Conservation (phyloP, 2,329 filamentous ascomycete genomes). For the Penicillium digitatum region DNA sequence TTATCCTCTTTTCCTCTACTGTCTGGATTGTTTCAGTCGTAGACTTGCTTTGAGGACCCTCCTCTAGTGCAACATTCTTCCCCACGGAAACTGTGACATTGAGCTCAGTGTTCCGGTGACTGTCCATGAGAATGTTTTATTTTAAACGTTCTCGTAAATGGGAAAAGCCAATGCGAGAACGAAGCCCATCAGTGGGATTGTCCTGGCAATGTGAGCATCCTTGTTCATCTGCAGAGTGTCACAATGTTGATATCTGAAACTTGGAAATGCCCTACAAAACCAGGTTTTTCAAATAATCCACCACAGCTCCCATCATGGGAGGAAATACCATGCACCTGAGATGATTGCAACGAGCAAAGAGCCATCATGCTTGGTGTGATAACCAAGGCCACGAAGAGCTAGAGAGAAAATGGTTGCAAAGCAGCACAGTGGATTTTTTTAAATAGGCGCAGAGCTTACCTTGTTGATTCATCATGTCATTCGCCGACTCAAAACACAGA, state of each 20-base stretch:
- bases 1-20: neutral
- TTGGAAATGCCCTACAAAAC: neutral
- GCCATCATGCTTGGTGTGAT: constrained; percentile 67
- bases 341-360: constrained; percentile 66
- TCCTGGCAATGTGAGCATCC: constrained; percentile 25
- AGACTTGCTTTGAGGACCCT: constrained; percentile 7
- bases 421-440: constrained; percentile 38
- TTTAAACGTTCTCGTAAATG: constrained; percentile 27
- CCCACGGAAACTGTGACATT: constrained; percentile 13
- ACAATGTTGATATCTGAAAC: neutral
- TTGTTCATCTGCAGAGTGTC: constrained; percentile 12
- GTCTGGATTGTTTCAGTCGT: neutral
- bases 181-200: constrained; percentile 26
- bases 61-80: constrained; percentile 17
- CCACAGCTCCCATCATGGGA: constrained; percentile 62
- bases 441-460: neutral
- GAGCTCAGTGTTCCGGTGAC: constrained; percentile 21
- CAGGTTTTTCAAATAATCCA: constrained; percentile 35
- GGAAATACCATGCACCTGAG: constrained; percentile 64
- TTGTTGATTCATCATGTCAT: neutral
- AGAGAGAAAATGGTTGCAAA: constrained; percentile 75
- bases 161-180: constrained; percentile 25
- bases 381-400: constrained; percentile 55
- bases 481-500: constrained; percentile 28
- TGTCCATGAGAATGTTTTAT: constrained; percentile 23